phyloP scores from a whole-genome alignment of 202 grass and related monocot species.

The Carex sylvatica region DNA sequence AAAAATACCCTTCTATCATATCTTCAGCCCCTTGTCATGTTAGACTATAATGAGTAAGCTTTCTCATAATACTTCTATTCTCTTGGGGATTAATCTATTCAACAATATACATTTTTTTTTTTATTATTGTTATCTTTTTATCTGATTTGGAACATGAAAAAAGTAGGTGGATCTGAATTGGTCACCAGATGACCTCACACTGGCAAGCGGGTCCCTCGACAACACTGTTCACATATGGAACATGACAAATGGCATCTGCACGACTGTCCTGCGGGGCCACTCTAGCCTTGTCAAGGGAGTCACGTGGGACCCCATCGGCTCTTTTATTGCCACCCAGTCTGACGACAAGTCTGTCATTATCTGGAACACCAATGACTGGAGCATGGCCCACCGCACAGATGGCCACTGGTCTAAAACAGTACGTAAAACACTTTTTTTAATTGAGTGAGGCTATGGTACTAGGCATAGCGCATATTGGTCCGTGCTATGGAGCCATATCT shows the following conservation, averaged over 20 bases:
- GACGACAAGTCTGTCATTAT: conserved; percentile 96
- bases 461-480: too few species aligned
- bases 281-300: conserved; percentile 97
- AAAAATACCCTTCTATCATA: background rate
- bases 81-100: conserved; percentile 13
- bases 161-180: conserved; percentile 98
- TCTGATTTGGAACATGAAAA: conserved; percentile 22
- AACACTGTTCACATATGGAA: conserved; percentile 98
- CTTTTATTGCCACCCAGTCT: conserved; percentile 93
- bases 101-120: background rate
- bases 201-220: conserved; percentile 89
- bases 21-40: background rate
- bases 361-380: conserved; percentile 97
- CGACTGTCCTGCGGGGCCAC: conserved; percentile 83
- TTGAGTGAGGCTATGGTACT: too few species aligned
- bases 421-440: conserved; percentile 36
- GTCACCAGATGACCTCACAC: conserved; percentile 87
- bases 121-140: background rate
- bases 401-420: conserved; percentile 97
- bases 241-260: conserved; percentile 86
- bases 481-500: too few species aligned
- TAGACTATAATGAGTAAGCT: background rate
- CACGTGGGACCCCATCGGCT: conserved; percentile 98
- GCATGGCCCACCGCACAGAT: conserved; percentile 88
- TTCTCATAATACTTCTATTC: conserved; percentile 4